Base-by-base conservation (phyloP, 2,329 filamentous ascomycete genomes). In the Exophiala xenobiotica region DNA sequence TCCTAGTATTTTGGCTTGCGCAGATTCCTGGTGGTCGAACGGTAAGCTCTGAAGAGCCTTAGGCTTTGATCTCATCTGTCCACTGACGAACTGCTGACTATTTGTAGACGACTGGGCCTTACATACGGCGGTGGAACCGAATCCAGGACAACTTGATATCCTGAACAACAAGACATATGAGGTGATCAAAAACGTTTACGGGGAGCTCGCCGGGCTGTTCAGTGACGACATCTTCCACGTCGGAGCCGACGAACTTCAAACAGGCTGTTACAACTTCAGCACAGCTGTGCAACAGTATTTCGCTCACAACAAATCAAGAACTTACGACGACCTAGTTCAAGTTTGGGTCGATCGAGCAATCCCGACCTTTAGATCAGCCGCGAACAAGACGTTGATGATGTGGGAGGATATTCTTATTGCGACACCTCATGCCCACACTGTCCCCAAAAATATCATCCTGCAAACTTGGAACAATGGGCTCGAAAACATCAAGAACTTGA, bases 1-100 rank as follows among this genome's bases (percentile, higher is more conserved):
- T 53, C 71, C 78, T 19, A 70, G 73, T 19, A 79, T 85, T 49
- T 70, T 82, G 22, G 74, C 81, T 9, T 83, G 79, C 64, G 67
- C 65, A 14, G 68, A 82, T 64, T 75, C 75, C 18, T 83, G 79
- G 79, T 83, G 79, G 80, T 80, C 77, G 29, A 82, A 82, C 62
- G 80, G 31, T 35, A 35, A 35, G 31, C 31, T 14, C 31, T 14
- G 31, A n/a, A n/a, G n/a, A n/a, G n/a, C n/a, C n/a, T n/a, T n/a
- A n/a, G n/a, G n/a, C n/a, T n/a, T 35, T 35, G 31, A 8, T 35
- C 4, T 5, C 11, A 12, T 14, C 18, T 14, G 31, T 9, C n/a
- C 31, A 35, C n/a, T 5, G 12, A 4, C 9, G 5, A 14, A 6
- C 31, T 35, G 31, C n/a, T 35, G 31, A 14, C 5, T 35, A 14